A percentile compares a stretch with the other conserved stretches of the same genome.
Evolutionary conservation across 1,284 basidiomycete species (phyloP).

Genomic region (Chondrostereum purpureum): DNA sequence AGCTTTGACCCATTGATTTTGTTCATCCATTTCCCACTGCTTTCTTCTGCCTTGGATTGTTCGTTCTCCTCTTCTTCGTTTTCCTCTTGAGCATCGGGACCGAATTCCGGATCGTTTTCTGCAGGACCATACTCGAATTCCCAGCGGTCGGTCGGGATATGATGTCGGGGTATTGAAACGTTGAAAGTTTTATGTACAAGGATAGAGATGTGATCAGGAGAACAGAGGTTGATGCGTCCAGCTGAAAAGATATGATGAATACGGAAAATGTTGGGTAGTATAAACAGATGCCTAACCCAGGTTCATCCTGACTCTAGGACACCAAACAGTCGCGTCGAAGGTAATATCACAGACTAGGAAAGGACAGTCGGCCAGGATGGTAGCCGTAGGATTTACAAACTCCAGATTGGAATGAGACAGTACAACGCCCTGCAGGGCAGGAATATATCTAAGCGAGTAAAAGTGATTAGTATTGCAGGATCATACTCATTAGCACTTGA

Average conservation of each 20-base stretch:
- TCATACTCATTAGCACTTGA: background rate
- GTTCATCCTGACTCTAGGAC: slow-evolving; percentile 79
- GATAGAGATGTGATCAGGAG: slow-evolving; percentile 90
- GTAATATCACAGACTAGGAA: slow-evolving; percentile 72
- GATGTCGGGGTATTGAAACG: slow-evolving; percentile 89
- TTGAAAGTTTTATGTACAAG: slow-evolving; percentile 95
- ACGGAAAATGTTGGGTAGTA: slow-evolving; percentile 8
- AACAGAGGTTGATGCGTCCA: slow-evolving; percentile 84
- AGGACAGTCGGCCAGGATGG: slow-evolving; percentile 81
- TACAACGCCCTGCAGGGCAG: slow-evolving; percentile 82
- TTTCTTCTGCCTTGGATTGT: slow-evolving; percentile 28
- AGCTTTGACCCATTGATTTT: slow-evolving; percentile 63
- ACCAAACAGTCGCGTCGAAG: slow-evolving; percentile 88
- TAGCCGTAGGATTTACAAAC: slow-evolving; percentile 65
- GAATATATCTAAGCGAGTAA: slow-evolving; percentile 66
- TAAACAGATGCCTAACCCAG: slow-evolving; percentile 52
- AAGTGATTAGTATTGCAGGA: background rate
- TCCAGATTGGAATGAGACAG: slow-evolving; percentile 77
- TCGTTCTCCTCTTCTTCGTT: slow-evolving; percentile 22
- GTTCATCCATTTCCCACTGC: slow-evolving; percentile 78
- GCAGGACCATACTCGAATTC: slow-evolving; percentile 81
- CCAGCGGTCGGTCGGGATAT: slow-evolving; percentile 80
- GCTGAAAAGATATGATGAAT: slow-evolving; percentile 35
- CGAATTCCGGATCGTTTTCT: slow-evolving; percentile 71
- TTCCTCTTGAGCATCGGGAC: slow-evolving; percentile 29